These are phyloP conservation scores for Ilex paraguariensis DNA, from an alignment of 305 asterid species.

Conservation along the genomic window DNA sequence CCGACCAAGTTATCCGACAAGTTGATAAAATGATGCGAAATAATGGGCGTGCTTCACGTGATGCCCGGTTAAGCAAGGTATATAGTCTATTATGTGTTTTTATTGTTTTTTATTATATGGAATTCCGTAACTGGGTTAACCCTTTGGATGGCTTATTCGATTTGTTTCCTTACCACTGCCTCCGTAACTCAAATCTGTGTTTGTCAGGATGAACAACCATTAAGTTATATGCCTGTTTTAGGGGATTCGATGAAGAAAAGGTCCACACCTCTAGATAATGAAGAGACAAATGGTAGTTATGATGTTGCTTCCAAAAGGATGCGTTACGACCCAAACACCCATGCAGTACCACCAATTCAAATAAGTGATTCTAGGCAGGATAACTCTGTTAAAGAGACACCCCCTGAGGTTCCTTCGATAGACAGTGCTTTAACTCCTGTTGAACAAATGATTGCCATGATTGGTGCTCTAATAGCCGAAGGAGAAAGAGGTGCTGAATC, in stretches of 20 bases:
- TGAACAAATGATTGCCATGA: conserved; percentile 89
- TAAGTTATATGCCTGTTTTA: conserved; percentile 40
- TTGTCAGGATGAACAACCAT: conserved; percentile 69
- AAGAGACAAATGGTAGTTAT: conserved; percentile 42
- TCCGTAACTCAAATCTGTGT: conserved; percentile 12
- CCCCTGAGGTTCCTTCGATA: conserved; percentile 44
- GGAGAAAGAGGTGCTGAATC: conserved; percentile 94
- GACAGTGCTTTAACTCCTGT: conserved; percentile 64
- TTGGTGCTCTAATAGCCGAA: conserved; percentile 94
- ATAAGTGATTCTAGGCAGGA: conserved; percentile 48
- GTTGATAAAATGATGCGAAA: conserved; percentile 79
- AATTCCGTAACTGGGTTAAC: too few species aligned
- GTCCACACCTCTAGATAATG: conserved; percentile 46
- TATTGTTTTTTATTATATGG: neutral
- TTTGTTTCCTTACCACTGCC: conserved; percentile 2
- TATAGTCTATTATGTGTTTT: too few species aligned
- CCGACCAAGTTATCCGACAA: conserved; percentile 92
- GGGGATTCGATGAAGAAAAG: conserved; percentile 74
- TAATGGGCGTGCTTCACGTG: conserved; percentile 82
- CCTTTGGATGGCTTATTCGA: conserved; percentile 11
- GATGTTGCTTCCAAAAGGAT: conserved; percentile 55
- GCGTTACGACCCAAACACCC: conserved; percentile 45
- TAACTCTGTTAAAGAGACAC: conserved; percentile 46
- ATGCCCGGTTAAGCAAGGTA: conserved; percentile 74
- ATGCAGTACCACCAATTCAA: conserved; percentile 34